Conservation (phyloP, 495 filamentous ascomycete genomes). For the Darksidea phi region DNA sequence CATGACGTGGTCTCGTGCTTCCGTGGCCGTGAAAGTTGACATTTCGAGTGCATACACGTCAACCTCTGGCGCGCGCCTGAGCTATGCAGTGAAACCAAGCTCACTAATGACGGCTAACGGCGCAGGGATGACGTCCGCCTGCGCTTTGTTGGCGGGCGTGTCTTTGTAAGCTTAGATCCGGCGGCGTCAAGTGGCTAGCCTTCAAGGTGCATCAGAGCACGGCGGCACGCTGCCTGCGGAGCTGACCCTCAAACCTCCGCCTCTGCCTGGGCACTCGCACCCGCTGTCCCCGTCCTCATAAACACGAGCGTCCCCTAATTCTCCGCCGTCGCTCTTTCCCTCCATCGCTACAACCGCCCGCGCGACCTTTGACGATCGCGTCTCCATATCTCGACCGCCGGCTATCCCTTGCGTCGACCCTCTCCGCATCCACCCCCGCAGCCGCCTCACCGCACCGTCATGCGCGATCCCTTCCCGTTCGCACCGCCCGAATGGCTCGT, state of each 20-base stretch:
- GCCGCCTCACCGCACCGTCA: slow-evolving; percentile 37
- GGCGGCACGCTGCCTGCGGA: neutral
- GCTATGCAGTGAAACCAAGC: no score
- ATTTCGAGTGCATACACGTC: neutral
- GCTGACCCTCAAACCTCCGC: slow-evolving; percentile 1
- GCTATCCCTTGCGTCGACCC: slow-evolving; percentile 27
- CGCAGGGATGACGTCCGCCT: no score
- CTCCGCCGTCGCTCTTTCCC: neutral
- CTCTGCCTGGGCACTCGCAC: neutral
- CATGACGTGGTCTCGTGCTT: slow-evolving; percentile 1
- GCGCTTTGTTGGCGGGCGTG: no score
- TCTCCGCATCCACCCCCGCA: slow-evolving; percentile 5
- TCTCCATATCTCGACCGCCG: neutral
- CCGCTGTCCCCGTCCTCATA: neutral
- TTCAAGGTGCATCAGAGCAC: neutral
- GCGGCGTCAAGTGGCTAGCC: neutral
- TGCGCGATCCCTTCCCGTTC: slow-evolving; percentile 69
- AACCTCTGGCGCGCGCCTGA: neutral
- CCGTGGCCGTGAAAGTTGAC: neutral
- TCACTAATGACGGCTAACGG: no score
- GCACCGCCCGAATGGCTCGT: slow-evolving; percentile 52
- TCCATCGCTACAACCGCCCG: neutral
- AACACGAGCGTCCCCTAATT: neutral
- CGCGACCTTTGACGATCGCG: neutral
- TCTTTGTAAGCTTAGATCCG: neutral